Base-by-base conservation (phyloP, 1,284 basidiomycete species). In the Veloporphyrellus conicus region DNA sequence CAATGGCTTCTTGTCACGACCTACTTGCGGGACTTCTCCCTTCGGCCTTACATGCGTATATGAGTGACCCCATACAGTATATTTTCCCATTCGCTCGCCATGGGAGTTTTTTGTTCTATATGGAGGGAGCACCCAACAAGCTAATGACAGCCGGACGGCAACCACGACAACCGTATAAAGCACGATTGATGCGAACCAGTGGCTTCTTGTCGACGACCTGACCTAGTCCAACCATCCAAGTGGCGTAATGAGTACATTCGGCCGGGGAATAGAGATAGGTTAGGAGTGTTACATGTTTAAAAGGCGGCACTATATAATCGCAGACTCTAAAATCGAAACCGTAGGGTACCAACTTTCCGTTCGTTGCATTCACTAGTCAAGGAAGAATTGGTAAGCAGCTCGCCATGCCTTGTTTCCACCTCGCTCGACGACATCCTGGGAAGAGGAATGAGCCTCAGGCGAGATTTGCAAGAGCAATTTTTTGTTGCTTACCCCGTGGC, bases 381-480 rank as follows among this genome's bases (percentile, higher is more conserved):
- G 31, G 47, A 61, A 70, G 31, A 54, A 56, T 39, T 64, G 54
- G 51, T 71, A 77, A 27, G 71, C 69, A 35, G 63, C 61, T 55
- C 67, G 73, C 89, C 88, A 93, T 2, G 80, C 84, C 36, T 74
- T 73, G 61, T 86, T 86, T 0, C 78, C 91, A 6, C 77, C 77
- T 0, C 70, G 78, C 66, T 93, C 90, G 48, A 94, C 87, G 16
- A 93, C 86, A 56, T 92, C 88, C 76, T 84, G 46, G 6, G 23
- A n/a, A 41, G 23, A 16, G 49, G 27, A 35, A 27, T 57, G 29
- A 62, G 42, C 35, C 34, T 32, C 34, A 44, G 22, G 18, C 12
- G 23, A 23, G 16, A 16, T 11, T 40, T 3, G 20, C 2, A 40
- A 29, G 18, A 20, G 2, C 8, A 12, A 8, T 4, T 23, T 20